Evolutionary conservation across 495 filamentous ascomycete genomes (phyloP).

Genomic region (Penicillium coprophilum): DNA sequence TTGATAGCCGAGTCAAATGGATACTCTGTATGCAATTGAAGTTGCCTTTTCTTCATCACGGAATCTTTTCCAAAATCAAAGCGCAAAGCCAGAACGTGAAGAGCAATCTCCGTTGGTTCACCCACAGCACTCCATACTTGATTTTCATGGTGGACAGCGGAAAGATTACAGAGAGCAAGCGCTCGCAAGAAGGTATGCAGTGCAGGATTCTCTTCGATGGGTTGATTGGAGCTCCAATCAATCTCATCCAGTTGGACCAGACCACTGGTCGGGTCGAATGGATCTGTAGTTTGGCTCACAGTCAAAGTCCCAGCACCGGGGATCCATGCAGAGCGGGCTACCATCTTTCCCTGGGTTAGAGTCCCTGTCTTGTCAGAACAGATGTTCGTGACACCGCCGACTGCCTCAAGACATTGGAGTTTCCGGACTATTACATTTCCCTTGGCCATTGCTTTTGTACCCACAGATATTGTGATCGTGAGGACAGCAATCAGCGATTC

Average conservation of each 20-base stretch:
- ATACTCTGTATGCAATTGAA: slow-evolving; percentile 70
- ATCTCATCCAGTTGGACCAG: slow-evolving; percentile 45
- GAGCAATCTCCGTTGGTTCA: slow-evolving; percentile 81
- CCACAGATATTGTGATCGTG: slow-evolving; percentile 71
- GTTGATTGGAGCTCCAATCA: slow-evolving; percentile 25
- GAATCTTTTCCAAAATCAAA: slow-evolving; percentile 63
- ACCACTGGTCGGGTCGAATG: slow-evolving; percentile 66
- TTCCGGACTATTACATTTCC: slow-evolving; percentile 79
- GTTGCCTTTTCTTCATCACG: slow-evolving; percentile 50
- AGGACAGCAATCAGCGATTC: slow-evolving; percentile 72
- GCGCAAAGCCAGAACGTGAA: slow-evolving; percentile 75
- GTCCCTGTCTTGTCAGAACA: slow-evolving; percentile 90
- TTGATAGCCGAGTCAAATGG: slow-evolving; percentile 82
- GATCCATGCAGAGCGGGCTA: slow-evolving; percentile 76
- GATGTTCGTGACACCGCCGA: slow-evolving; percentile 84
- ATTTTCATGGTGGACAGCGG: slow-evolving; percentile 58
- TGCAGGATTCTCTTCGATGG: slow-evolving; percentile 32
- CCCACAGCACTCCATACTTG: slow-evolving; percentile 68
- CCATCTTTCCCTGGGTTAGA: slow-evolving; percentile 75
- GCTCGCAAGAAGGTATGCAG: slow-evolving; percentile 66
- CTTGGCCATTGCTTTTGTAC: slow-evolving; percentile 71
- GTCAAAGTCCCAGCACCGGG: slow-evolving; percentile 59
- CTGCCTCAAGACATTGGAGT: slow-evolving; percentile 75
- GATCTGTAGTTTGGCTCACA: slow-evolving; percentile 53
- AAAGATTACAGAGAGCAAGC: slow-evolving; percentile 77